phyloP scores from a whole-genome alignment of 495 filamentous ascomycete species.

The Astrothelium macrocarpum region DNA sequence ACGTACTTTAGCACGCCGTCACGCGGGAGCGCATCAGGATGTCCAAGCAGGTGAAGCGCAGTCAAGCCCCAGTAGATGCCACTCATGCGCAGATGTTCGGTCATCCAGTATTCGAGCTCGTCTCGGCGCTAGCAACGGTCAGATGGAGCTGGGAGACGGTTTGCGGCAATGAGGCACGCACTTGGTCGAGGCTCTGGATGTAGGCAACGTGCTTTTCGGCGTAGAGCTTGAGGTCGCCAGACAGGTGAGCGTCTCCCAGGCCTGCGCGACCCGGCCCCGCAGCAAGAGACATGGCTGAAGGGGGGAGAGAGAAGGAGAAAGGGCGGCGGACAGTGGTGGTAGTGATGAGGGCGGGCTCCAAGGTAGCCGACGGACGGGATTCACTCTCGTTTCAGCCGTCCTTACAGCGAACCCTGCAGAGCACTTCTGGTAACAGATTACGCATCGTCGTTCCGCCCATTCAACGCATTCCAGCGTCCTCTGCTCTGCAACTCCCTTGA shows the following conservation, averaged over 20 bases:
- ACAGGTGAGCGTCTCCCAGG: constrained; percentile 34
- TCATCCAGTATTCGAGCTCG: constrained; percentile 93
- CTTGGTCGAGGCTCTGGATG: constrained; percentile 84
- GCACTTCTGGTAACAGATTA: constrained; percentile 6
- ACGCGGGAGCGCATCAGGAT: constrained; percentile 69
- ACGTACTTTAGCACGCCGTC: constrained; percentile 82
- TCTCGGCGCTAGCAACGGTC: constrained; percentile 58
- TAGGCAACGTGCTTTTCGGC: constrained; percentile 80
- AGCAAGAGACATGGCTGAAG: constrained; percentile 46
- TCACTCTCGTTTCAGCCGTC: not conserved
- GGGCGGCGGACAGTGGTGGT: no score
- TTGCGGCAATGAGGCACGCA: constrained; percentile 35
- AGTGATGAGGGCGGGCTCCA: not conserved
- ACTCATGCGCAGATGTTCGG: constrained; percentile 88
- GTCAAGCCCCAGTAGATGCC: constrained; percentile 95
- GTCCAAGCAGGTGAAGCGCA: constrained; percentile 73
- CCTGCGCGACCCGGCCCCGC: constrained; percentile 52
- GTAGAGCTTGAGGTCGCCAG: constrained; percentile 53
- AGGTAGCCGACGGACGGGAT: not conserved
- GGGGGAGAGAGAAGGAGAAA: not conserved
- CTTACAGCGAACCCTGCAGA: constrained; percentile 4
- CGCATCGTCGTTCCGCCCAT: not conserved
- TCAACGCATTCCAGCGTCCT: not conserved
- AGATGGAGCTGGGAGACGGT: constrained; percentile 21
- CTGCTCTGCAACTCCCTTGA: constrained; percentile 2